Evolutionary conservation across 2,329 filamentous ascomycete species (phyloP), one percentile per base, ranked within the genome.

Genomic region (Calonectria pseudoreteaudii): DNA sequence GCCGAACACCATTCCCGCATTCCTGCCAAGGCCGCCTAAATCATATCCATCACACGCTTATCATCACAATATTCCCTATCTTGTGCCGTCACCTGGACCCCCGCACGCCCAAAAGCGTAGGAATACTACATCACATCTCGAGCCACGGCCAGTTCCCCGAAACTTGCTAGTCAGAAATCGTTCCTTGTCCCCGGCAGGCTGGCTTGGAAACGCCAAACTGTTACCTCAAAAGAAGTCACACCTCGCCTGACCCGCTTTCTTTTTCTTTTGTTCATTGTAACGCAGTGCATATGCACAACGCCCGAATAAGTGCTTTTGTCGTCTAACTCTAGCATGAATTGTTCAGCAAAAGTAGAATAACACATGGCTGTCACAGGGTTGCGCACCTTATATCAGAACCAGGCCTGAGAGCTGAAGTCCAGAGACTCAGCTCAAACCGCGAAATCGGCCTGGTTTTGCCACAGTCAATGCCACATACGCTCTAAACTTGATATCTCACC

Each of bases 101-200:
- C 68, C 58, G 30, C 68, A 64, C 23, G n/a, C 68, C 47, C 47
- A 26, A 65, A 56, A 65, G 34, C 58, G 44, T 64, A 53, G 41
- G 47, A 70, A 65, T 50, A n/a, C 53, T 44, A 30, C 56, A 34
- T 50, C 31, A 23, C 47, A 70, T 31, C 47, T 23, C 68, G 62
- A 75, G 71, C 58, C 68, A 74, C 52, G 52, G 26, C 31, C 52
- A 60, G 62, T 65, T 56, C 18, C 47, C 65, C 47, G 28, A 68
- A 41, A 60, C 72, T 66, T 72, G 70, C 50, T 28, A 38, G 72
- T 60, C 56, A 52, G 56, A 44, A 50, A 38, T 41, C 30, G 50
- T 38, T 68, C 66, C 52, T 53, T 44, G 26, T 69, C 44, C 58
- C 66, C 34, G n/a, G 44, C 60, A 62, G 44, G 50, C 64, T 58